Evolutionary conservation across 2,329 filamentous ascomycete species (phyloP), one percentile per base, ranked within the genome.

Genomic region (Apiospora marii): DNA sequence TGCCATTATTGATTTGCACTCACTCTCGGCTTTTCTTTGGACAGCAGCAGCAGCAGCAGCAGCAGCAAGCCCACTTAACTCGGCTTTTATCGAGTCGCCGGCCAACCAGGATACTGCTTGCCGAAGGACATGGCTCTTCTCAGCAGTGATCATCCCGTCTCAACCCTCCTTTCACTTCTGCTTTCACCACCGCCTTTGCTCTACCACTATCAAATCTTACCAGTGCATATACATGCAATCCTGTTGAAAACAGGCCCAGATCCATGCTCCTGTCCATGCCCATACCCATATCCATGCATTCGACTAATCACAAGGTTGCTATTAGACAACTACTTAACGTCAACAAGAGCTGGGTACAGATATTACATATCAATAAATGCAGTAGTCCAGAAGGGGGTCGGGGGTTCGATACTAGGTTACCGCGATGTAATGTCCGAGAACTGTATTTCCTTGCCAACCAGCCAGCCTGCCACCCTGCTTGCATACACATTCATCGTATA

Each of bases 11-110:
- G 27, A 58, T 58, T 58, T 24, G 51, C 30, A 37, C 30, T 41
- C 53, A n/a, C 53, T n/a, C 41, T 34, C 58, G 58, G 58, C 58
- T n/a, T 24, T 64, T 41, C 58, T 51, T 64, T 61, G 16, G 58
- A 64, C n/a, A 22, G 51, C 22, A n/a, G 12, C 49, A 12, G 49
- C n/a, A 30, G 27, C 27, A 24, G n/a, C 49, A 58, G 13, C 24
- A 19, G 24, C 51, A n/a, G 6, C 8, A 7, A 12, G 58, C 41
- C 58, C 58, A 64, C 58, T 64, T 41, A 64, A 41, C 58, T 64
- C 58, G 58, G 58, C 58, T 64, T 64, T 64, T 64, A 24, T 64
- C 58, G 58, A 64, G 19, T 41, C 34, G 22, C 34, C 12, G 30
- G 19, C 58, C 58, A 64, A 64, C 22, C 58, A 64, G 19, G 22